phyloP scores from a whole-genome alignment of 257 asterid genomes.

The Verbascum thapsus region DNA sequence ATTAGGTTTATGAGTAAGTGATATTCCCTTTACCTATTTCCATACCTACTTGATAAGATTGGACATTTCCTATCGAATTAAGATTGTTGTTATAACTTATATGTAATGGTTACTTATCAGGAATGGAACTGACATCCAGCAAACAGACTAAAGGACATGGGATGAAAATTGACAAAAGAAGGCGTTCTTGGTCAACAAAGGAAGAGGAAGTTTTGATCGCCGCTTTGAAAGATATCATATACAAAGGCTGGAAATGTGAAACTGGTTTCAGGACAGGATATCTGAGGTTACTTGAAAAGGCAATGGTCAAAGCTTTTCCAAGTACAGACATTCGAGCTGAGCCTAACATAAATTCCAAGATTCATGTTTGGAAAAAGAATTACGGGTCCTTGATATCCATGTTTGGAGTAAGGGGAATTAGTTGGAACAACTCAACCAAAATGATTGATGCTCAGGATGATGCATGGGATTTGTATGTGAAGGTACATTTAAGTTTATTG shows the following conservation, averaged over 20 bases:
- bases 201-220: slow-evolving; percentile 39
- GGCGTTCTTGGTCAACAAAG: slow-evolving; percentile 36
- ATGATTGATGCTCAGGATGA: slow-evolving; percentile 39
- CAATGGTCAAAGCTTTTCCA: slow-evolving; percentile 32
- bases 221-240: slow-evolving; percentile 35
- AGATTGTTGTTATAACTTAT: slow-evolving; percentile 21
- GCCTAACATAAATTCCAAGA: slow-evolving; percentile 41
- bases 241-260: slow-evolving; percentile 40
- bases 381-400: slow-evolving; percentile 32
- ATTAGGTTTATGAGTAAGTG: too few species aligned
- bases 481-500: slow-evolving; percentile 22
- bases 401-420: slow-evolving; percentile 26
- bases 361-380: slow-evolving; percentile 38
- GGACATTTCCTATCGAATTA: neutral
- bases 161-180: slow-evolving; percentile 28
- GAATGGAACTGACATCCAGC: slow-evolving; percentile 27
- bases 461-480: slow-evolving; percentile 34
- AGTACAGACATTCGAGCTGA: slow-evolving; percentile 31
- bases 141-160: slow-evolving; percentile 25
- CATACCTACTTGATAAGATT: neutral
- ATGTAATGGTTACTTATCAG: slow-evolving; percentile 9
- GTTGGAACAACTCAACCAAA: slow-evolving; percentile 26
- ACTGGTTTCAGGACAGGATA: slow-evolving; percentile 37
- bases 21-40: neutral
- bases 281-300: slow-evolving; percentile 33